Evolutionary conservation across 257 asterid species (phyloP).

Genomic region (Gynochthodes officinalis): DNA sequence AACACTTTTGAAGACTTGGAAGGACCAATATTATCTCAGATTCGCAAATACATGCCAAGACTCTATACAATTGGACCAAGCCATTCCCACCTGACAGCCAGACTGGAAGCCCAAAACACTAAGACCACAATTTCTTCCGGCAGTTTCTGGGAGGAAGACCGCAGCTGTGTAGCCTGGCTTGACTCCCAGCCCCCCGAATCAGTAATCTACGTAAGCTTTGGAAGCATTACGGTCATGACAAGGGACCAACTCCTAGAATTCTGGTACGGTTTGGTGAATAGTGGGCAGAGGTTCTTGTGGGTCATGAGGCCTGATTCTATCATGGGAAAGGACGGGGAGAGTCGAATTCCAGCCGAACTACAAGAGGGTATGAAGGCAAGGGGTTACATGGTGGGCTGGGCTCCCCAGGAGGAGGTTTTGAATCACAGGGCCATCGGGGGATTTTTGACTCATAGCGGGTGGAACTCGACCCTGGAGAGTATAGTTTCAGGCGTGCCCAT

Average conservation of each 20-base stretch:
- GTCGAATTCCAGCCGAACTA: conserved; percentile 16
- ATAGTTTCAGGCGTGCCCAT: conserved; percentile 32
- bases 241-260: conserved; percentile 26
- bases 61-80: conserved; percentile 33
- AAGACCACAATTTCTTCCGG: conserved; percentile 24
- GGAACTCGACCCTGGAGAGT: conserved; percentile 37
- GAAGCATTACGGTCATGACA: conserved; percentile 22
- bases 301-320: conserved; percentile 26
- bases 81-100: conserved; percentile 19
- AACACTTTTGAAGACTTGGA: conserved; percentile 38
- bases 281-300: conserved; percentile 31
- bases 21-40: conserved; percentile 19
- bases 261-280: conserved; percentile 32
- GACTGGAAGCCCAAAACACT: conserved; percentile 22
- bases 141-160: conserved; percentile 36
- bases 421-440: conserved; percentile 26
- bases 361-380: conserved; percentile 17
- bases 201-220: conserved; percentile 33
- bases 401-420: conserved; percentile 28
- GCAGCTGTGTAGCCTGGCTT: conserved; percentile 28
- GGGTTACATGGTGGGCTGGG: conserved; percentile 33
- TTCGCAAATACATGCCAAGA: conserved; percentile 23
- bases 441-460: conserved; percentile 34
- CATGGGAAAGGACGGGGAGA: background rate
- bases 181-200: conserved; percentile 22